Evolutionary conservation across 225 moss, liverwort and hornwort genomes (phyloP), one percentile per base, ranked within the genome.

Genomic region (Takakia lepidozioides): DNA sequence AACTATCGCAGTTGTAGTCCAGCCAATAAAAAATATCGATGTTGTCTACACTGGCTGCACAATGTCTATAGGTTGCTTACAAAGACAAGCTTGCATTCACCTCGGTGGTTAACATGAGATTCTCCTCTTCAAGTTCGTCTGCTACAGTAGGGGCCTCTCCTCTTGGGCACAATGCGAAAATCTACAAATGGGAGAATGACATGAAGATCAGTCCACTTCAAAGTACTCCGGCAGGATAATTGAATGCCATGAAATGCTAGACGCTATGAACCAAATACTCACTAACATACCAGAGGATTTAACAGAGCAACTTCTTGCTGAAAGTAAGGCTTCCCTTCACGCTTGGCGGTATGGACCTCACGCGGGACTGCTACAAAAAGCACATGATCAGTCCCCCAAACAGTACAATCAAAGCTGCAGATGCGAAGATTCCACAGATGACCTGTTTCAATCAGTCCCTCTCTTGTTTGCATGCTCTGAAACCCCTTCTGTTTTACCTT

Each of bases 111-210:
- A 98, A 51, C 24, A 73, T 25, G 60, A 78, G 55, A 52, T 85
- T 65, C 77, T 98, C 95, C 71, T 85, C 84, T 43, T 70, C 64
- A 27, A 78, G 49, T 43, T 78, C 69, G 3, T 23, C 28, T 25
- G 48, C 29, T 5, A 52, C 58, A 29, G 56, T 50, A 28, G n/a
- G 43, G 38, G 37, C 32, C 26, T 69, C 54, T 14, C 61, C 65
- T 49, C 56, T 63, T 10, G 82, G 59, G 25, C 65, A 71, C 43
- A 81, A 42, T 29, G 64, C 52, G 28, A 75, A 48, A 32, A 59
- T 56, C 81, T 91, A 29, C 49, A 4, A 22, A 45, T 23, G 20
- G 42, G 19, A 14, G 2, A 1, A 43, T 8, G 8, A 43, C 43
- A 8, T 8, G 16, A 4, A 3, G n/a, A n/a, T 21, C 43, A 16